phyloP scores from a whole-genome alignment of 345 rosid species.

The Hirschfeldia incana region DNA sequence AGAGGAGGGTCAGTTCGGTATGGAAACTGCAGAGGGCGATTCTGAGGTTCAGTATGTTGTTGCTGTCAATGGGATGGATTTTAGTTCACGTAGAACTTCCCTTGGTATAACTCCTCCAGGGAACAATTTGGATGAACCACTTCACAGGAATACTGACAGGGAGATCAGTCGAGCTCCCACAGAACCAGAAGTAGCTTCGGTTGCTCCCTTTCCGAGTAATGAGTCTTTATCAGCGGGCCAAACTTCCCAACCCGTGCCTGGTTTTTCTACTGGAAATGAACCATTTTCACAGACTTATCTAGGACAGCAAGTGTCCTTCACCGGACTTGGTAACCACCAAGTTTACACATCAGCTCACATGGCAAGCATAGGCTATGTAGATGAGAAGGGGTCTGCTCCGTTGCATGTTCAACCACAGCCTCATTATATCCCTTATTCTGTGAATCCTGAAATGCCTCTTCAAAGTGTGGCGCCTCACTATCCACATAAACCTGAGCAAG shows the following conservation, averaged over 20 bases:
- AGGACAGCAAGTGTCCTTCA: slow-evolving; percentile 31
- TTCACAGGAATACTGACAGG: slow-evolving; percentile 26
- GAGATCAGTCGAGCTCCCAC: slow-evolving; percentile 37
- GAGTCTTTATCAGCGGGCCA: slow-evolving; percentile 30
- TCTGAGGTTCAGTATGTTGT: slow-evolving; percentile 46
- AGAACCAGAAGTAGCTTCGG: slow-evolving; percentile 37
- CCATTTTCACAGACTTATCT: slow-evolving; percentile 38
- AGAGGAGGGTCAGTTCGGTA: slow-evolving; percentile 38
- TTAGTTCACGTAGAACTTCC: slow-evolving; percentile 30
- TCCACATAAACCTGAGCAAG: slow-evolving; percentile 33
- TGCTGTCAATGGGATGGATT: slow-evolving; percentile 44
- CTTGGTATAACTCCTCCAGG: slow-evolving; percentile 22
- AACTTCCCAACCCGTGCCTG: slow-evolving; percentile 39
- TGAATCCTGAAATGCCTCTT: slow-evolving; percentile 33
- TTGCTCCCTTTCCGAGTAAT: slow-evolving; percentile 23
- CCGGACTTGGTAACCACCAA: slow-evolving; percentile 36
- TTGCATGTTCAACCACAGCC: slow-evolving; percentile 34
- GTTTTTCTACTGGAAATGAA: slow-evolving; percentile 23
- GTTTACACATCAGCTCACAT: slow-evolving; percentile 37
- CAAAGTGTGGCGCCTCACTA: slow-evolving; percentile 31
- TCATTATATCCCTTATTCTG: slow-evolving; percentile 32
- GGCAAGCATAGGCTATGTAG: slow-evolving; percentile 28
- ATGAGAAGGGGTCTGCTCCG: slow-evolving; percentile 36
- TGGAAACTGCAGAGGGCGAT: slow-evolving; percentile 37
- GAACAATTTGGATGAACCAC: slow-evolving; percentile 37